Base-by-base conservation (phyloP, 2,329 filamentous ascomycete genomes). In the Calonectria pauciramosa region DNA sequence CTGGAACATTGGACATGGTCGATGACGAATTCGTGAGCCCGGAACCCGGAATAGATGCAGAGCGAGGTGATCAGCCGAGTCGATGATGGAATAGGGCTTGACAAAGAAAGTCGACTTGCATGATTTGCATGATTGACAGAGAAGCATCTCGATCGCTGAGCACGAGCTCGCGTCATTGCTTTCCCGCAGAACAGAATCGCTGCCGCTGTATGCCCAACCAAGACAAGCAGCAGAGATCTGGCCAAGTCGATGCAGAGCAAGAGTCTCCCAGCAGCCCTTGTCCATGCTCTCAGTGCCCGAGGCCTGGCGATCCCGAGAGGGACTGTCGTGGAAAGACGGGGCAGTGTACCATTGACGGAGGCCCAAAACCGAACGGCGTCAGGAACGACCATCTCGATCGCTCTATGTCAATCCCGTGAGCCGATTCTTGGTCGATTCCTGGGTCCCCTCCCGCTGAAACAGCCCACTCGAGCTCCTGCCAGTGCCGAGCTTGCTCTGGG, bases 401-500 rank as follows among this genome's bases (percentile, higher is more conserved):
- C 1, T 34, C 54, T 36, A n/a, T 28, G 28, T 64, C 47, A 30
- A 56, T 28, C 44, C 38, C 36, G 20, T 68, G 68, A 63, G 72
- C 60, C 67, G 60, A 70, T 66, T 32, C 32, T 60, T 51, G 52
- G 41, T 41, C 26, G 20, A 36, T 38, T 54, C 32, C 34, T 26
- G 7, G n/a, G 64, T 51, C 64, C 70, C 73, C 73, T 75, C 73
- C 68, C 67, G 70, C 71, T 75, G 74, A 75, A 75, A 75, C 74
- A 69, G 68, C 54, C 74, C 74, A 75, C 68, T 74, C 23, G 20
- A 70, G n/a, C 52, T 64, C 70, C 70, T 64, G 34, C 41, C 52
- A 75, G 36, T 73, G 63, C 70, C 70, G 63, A 71, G 41, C 36
- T 18, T 56, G 52, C 67, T 54, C 23, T 65, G 49, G 44, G 36